phyloP scores from a whole-genome alignment of 306 rosid species.

The Arachis stenosperma region DNA sequence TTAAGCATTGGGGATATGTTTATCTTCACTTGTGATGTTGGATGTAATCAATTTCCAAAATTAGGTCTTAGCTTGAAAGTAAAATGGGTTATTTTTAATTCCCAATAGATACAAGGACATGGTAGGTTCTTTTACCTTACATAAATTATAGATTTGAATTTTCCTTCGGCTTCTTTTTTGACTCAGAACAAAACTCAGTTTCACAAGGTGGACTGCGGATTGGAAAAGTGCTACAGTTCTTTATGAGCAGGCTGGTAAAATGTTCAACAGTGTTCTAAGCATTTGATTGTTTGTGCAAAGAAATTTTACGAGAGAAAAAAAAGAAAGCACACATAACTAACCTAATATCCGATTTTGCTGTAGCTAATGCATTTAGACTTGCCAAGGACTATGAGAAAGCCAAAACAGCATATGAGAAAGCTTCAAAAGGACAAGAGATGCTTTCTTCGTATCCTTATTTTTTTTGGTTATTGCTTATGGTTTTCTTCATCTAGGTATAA shows the following conservation, averaged over 20 bases:
- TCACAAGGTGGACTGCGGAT: conserved; percentile 95
- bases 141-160: conserved; percentile 10
- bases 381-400: conserved; percentile 83
- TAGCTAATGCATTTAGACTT: conserved; percentile 80
- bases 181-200: conserved; percentile 79
- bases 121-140: conserved; percentile 7
- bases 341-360: conserved; percentile 39
- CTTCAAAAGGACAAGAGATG: conserved; percentile 96
- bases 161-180: background rate
- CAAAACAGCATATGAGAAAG: conserved; percentile 83
- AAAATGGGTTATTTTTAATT: conserved; percentile 2
- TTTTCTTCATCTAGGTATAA: background rate
- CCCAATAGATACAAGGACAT: background rate
- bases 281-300: conserved; percentile 30
- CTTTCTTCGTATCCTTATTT: conserved; percentile 92
- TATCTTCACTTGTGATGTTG: background rate
- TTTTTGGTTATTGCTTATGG: background rate
- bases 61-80: background rate
- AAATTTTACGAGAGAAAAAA: background rate
- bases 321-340: background rate
- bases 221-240: conserved; percentile 81
- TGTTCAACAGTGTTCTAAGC: background rate
- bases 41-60: background rate
- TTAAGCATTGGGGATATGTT: background rate
- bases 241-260: conserved; percentile 90